phyloP scores from a whole-genome alignment of 768 basidiomycete genomes.

The Ramaria sp. region DNA sequence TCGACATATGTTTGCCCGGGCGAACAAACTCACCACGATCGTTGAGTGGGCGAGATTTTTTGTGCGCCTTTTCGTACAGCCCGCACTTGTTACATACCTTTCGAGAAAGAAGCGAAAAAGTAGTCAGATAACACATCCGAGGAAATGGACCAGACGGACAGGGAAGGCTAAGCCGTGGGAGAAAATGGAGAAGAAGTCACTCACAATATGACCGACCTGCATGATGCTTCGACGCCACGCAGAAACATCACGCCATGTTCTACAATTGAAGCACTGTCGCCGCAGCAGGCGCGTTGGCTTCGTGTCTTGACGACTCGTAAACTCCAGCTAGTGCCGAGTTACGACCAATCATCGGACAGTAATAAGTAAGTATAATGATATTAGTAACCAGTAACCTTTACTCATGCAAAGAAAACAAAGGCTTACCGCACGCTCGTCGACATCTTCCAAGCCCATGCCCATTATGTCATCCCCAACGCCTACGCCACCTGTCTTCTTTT shows the following conservation, averaged over 20 bases:
- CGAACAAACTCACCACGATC: constrained; percentile 10
- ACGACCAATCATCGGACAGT: too few relatives aligned
- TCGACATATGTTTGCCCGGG: constrained; percentile 4
- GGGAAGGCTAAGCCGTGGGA: too few relatives aligned
- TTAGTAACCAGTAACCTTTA: background rate
- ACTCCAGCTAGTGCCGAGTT: background rate
- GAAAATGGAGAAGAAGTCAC: too few relatives aligned
- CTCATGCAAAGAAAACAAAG: background rate
- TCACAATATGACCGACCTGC: constrained; percentile 8
- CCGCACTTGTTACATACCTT: constrained; percentile 11
- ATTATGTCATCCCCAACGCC: background rate
- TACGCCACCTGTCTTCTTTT: background rate
- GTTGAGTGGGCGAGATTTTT: constrained; percentile 4
- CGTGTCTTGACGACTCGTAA: constrained; percentile 9
- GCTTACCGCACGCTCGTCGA: constrained; percentile 4
- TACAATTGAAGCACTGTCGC: constrained; percentile 8
- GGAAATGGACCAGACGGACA: too few relatives aligned
- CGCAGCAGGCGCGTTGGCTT: constrained; percentile 7
- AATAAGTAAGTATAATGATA: too few relatives aligned
- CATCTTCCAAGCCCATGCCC: constrained; percentile 8
- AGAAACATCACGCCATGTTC: constrained; percentile 9
- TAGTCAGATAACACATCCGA: too few relatives aligned
- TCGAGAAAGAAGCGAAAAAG: too few relatives aligned
- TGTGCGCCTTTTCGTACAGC: constrained; percentile 10
- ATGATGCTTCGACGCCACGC: constrained; percentile 10